These are phyloP conservation scores for Xylaria sp. DNA, from an alignment of 2,329 filamentous ascomycete species.

Conservation along the genomic window DNA sequence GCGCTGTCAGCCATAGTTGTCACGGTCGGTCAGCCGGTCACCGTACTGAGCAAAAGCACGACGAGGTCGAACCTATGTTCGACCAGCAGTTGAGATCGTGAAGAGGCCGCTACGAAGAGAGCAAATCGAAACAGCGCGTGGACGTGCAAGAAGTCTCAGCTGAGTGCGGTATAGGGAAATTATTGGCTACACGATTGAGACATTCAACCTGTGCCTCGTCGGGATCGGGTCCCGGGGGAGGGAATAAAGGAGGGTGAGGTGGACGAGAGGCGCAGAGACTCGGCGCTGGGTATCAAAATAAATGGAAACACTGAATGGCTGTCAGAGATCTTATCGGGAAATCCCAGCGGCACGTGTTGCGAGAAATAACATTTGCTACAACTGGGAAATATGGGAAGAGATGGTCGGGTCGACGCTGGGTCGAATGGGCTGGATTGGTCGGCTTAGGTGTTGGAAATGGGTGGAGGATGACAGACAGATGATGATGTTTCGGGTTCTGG, in stretches of 20 bases:
- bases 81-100: conserved; percentile 3
- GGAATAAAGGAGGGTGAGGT: conserved; percentile 19
- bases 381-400: conserved; percentile 21
- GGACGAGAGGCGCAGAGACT: conserved; percentile 12
- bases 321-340: conserved; percentile 1
- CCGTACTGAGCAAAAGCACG: conserved; percentile 28
- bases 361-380: conserved; percentile 13
- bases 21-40: conserved; percentile 17
- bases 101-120: background rate
- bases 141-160: conserved; percentile 13
- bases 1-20: conserved; percentile 37
- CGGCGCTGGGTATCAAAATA: conserved; percentile 14
- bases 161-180: conserved; percentile 22
- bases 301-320: conserved; percentile 18
- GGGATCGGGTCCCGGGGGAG: conserved; percentile 13
- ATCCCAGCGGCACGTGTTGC: background rate
- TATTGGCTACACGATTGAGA: conserved; percentile 32
- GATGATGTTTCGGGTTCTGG: conserved; percentile 27
- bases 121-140: conserved; percentile 17
- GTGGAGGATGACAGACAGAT: conserved; percentile 30
- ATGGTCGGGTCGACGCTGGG: conserved; percentile 16
- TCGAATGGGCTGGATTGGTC: conserved; percentile 26
- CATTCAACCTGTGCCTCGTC: conserved; percentile 24
- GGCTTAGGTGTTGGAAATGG: conserved; percentile 20
- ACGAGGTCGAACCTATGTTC: conserved; percentile 11